phyloP scores from a whole-genome alignment of 2,329 filamentous ascomycete species.

The Penicillium italicum region DNA sequence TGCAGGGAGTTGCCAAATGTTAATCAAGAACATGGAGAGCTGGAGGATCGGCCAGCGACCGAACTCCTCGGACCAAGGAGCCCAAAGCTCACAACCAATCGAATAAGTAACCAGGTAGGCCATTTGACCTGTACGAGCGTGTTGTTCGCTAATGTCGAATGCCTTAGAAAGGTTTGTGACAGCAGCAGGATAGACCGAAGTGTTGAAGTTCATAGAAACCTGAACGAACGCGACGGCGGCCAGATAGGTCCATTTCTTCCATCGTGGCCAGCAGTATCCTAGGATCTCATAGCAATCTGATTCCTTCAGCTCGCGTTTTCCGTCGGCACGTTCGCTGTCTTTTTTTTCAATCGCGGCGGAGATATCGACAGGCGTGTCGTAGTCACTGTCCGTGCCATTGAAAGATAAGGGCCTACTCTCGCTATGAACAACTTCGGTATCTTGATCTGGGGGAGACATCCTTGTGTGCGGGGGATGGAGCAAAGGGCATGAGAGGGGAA shows the following conservation, averaged over 20 bases:
- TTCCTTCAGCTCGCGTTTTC: slow-evolving; percentile 40
- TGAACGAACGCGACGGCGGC: slow-evolving; percentile 65
- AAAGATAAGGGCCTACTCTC: background rate
- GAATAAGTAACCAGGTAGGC: slow-evolving; percentile 73
- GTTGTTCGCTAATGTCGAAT: slow-evolving; percentile 63
- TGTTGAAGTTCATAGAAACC: slow-evolving; percentile 72
- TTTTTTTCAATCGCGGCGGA: slow-evolving; percentile 12
- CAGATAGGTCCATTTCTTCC: slow-evolving; percentile 33
- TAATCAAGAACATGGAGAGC: slow-evolving; percentile 66
- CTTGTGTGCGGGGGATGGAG: background rate
- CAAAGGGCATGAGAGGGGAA: background rate
- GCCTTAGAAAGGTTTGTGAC: slow-evolving; percentile 60
- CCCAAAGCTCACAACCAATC: slow-evolving; percentile 80
- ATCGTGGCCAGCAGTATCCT: slow-evolving; percentile 52
- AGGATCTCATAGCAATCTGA: slow-evolving; percentile 60
- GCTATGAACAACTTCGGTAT: background rate
- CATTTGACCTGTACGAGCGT: slow-evolving; percentile 66
- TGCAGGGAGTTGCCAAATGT: slow-evolving; percentile 67
- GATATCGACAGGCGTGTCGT: background rate
- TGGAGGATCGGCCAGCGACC: slow-evolving; percentile 71
- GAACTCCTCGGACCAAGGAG: slow-evolving; percentile 77
- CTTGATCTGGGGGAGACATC: slow-evolving; percentile 4
- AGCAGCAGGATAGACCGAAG: slow-evolving; percentile 65
- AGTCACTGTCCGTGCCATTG: background rate
- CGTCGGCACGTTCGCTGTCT: slow-evolving; percentile 11